Percentiles rank a stretch among this genome's conserved stretches.
Evolutionary conservation across 1,284 basidiomycete species (phyloP).

Genomic region (Cryptococcus floricola): DNA sequence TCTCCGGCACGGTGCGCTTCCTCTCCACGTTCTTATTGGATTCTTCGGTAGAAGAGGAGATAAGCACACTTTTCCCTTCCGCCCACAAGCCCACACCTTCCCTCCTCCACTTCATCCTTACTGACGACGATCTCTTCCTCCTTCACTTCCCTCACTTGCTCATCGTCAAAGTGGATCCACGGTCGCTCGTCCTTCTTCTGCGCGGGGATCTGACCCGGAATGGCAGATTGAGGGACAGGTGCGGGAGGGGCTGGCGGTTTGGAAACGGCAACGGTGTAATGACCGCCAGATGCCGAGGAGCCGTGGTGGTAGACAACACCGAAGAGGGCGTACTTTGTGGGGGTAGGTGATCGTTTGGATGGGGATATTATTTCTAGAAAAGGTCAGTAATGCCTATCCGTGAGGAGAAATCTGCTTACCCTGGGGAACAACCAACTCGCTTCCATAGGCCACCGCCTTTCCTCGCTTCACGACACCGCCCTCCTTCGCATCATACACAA

Average conservation of each 20-base stretch:
- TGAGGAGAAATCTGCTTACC: conserved; percentile 51
- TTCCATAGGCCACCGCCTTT: conserved; percentile 75
- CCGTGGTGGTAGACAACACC: conserved; percentile 96
- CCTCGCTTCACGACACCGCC: conserved; percentile 69
- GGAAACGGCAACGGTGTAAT: conserved; percentile 90
- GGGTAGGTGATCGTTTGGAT: conserved; percentile 53
- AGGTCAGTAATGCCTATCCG: neutral
- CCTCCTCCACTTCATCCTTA: conserved; percentile 49
- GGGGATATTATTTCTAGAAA: conserved; percentile 63
- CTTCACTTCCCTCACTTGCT: conserved; percentile 67
- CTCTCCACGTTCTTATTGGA: conserved; percentile 13
- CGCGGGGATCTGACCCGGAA: neutral
- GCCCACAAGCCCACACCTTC: conserved; percentile 55
- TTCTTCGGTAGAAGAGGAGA: conserved; percentile 72
- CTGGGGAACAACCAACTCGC: conserved; percentile 69
- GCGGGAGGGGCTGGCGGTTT: neutral
- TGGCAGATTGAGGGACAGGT: neutral
- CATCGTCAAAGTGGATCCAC: conserved; percentile 95
- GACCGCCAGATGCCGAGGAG: conserved; percentile 80
- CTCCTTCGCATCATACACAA: conserved; percentile 70
- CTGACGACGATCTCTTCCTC: conserved; percentile 70
- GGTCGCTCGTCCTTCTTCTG: conserved; percentile 58
- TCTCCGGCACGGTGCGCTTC: no score
- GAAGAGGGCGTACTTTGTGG: conserved; percentile 75
- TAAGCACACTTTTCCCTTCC: conserved; percentile 62